Percentiles rank a stretch among this genome's conserved stretches.
phyloP scores from a whole-genome alignment of 2,329 filamentous ascomycete species.

The Knufia petricola region DNA sequence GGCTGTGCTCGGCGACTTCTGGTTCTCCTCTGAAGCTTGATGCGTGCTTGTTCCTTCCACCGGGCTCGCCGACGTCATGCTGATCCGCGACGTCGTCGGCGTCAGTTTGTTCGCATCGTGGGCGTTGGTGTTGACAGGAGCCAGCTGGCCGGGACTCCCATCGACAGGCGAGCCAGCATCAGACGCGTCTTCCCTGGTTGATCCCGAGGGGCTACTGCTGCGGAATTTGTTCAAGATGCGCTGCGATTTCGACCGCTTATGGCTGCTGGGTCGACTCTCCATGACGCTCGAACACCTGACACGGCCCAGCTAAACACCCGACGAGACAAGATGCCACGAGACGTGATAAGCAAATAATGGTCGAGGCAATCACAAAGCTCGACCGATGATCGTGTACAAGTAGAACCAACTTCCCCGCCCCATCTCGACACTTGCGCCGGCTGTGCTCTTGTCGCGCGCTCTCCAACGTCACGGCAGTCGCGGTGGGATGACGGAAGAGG shows the following conservation, averaged over 20 bases:
- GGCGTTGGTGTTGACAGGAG: background rate
- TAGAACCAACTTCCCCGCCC: no score
- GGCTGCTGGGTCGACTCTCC: constrained; percentile 29
- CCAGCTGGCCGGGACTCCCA: background rate
- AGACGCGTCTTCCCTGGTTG: constrained; percentile 27
- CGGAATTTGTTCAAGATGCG: constrained; percentile 46
- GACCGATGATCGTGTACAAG: no score
- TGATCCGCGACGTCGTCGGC: constrained; percentile 22
- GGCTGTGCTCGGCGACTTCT: constrained; percentile 28
- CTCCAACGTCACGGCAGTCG: no score
- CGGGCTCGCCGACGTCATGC: constrained; percentile 24
- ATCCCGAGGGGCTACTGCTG: constrained; percentile 39
- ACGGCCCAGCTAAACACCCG: background rate
- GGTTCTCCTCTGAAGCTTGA: constrained; percentile 26
- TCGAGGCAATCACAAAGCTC: no score
- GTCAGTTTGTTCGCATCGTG: constrained; percentile 12
- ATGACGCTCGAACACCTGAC: constrained; percentile 12
- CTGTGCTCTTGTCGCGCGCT: no score
- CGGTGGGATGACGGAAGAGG: no score
- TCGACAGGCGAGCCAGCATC: constrained; percentile 24
- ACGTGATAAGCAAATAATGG: no score
- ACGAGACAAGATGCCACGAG: no score
- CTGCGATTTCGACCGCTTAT: constrained; percentile 46
- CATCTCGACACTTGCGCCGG: no score
- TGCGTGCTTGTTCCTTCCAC: constrained; percentile 25